phyloP scores from a whole-genome alignment of 1,284 basidiomycete genomes.

The Abortiporus biennis region DNA sequence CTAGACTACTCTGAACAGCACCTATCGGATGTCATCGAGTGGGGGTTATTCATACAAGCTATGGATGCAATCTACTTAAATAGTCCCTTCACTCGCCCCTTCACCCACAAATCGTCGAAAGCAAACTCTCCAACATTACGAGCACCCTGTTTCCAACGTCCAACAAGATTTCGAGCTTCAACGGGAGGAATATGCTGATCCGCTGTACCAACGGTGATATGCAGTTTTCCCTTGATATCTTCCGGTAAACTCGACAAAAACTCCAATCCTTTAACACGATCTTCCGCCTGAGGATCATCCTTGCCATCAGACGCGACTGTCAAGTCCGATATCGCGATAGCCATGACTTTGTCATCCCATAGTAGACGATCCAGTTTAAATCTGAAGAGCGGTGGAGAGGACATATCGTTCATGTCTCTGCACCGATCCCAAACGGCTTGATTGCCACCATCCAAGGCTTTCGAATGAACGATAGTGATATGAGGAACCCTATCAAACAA shows the following conservation, averaged over 20 bases:
- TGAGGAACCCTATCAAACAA: conserved; percentile 63
- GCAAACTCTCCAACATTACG: conserved; percentile 23
- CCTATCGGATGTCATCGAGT: too few species aligned
- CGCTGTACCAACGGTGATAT: conserved; percentile 86
- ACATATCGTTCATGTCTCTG: conserved; percentile 35
- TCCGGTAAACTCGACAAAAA: conserved; percentile 45
- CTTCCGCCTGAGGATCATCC: conserved; percentile 24
- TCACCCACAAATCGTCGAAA: conserved; percentile 29
- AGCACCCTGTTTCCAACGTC: conserved; percentile 44
- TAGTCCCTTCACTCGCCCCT: conserved; percentile 39
- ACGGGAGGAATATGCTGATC: conserved; percentile 51
- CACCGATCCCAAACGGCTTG: conserved; percentile 65
- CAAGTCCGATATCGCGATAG: conserved; percentile 59
- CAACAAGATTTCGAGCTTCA: conserved; percentile 66
- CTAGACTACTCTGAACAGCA: too few species aligned
- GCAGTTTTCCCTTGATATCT: conserved; percentile 49
- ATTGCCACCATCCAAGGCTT: conserved; percentile 40
- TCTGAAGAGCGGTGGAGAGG: conserved; percentile 47
- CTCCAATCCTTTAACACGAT: conserved; percentile 28
- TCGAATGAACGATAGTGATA: conserved; percentile 81
- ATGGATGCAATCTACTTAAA: not conserved
- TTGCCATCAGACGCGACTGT: conserved; percentile 27
- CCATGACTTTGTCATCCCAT: conserved; percentile 82
- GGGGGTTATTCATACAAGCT: too few species aligned
- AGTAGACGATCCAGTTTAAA: conserved; percentile 62